Evolutionary conservation across 208 protist genomes (phyloP), one percentile per base, ranked within the genome.

Genomic region (Angomonas ambiguus): DNA sequence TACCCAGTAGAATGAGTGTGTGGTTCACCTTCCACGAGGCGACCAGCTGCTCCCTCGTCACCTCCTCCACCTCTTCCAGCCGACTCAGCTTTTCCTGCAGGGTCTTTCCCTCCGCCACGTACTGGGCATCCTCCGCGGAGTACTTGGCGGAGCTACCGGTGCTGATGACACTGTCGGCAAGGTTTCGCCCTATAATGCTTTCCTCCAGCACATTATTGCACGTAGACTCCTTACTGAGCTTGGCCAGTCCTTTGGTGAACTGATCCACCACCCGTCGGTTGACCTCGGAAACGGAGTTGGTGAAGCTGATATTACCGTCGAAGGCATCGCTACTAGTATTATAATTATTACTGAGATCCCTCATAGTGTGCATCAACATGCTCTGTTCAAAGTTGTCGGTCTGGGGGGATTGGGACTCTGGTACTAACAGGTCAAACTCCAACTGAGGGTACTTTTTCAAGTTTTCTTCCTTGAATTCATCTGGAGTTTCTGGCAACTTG

Each of bases 251-350:
- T 38, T 74, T 70, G 35, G 88, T 65, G 67, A 94, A 94, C 8
- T 60, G 28, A 2, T 72, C 69, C 56, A 94, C 72, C 3, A 74
- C 70, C 24, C 32, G 69, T 33, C 74, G 60, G 45, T 82, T 70
- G 25, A 94, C 84, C 30, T 88, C 78, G 58, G 62, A 59, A 56
- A 86, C 77, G 62, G 79, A 80, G 68, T 94, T 94, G 13, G 87
- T 91, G 57, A 93, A 84, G 61, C 77, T 87, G 71, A 87, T 80
- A 57, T 74, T 82, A 56, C 66, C 69, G 42, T 80, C 69, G 1
- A 80, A 60, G 22, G 13, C 2, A 2, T 25, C 5, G 10, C 28
- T 2, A 31, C 64, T 62, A 49, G 59, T 33, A 13, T 80, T 62
- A 65, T 71, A 82, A 16, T 30, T 56, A 49, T 48, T 45, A 13